Evolutionary conservation across 495 filamentous ascomycete species (phyloP), one percentile per base, ranked within the genome.

Genomic region (Podospora anserina): DNA sequence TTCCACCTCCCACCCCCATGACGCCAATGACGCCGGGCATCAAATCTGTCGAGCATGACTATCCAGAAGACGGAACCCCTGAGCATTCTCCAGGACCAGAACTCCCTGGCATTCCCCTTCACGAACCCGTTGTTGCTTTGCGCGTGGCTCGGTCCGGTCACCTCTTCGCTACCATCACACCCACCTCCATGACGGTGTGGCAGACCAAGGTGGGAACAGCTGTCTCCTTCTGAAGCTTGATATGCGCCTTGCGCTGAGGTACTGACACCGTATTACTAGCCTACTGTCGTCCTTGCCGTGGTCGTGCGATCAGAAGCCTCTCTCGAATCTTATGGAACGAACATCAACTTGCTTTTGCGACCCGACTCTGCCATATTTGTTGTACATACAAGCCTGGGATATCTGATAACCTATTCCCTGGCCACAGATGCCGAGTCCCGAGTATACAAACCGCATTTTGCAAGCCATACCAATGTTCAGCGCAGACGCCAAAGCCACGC

Each of bases 281-380:
- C 96, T 65, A 93, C 91, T 63, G 93, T 91, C 49, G 89, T 97
- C 19, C 86, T 97, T 49, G 93, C 93, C 65, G 86, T 91, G 26
- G 89, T 97, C 39, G 84, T 91, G 69, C 90, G 95, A 66, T 97
- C 95, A 44, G 78, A 83, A 23, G 78, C 86, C 62, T 98, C 96
- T 0, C 75, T 98, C 55, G 82, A 85, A 69, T 89, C 89, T 16
- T 98, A 99, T 75, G 96, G 96, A 23, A 81, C 88, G 13, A 97
- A 96, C 78, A 85, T 89, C 18, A 88, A 90, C 57, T 85, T 99
- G 59, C 83, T 97, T 18, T 87, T 99, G 68, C 91, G 93, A 65
- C 96, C 96, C 0, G 95, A 98, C 78, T 93, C 92, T 26, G 88
- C 90, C 61, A 95, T 97, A 55, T 87, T 97, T 62, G 92, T 96